Evolutionary conservation across 1,139 yeast species (phyloP).

Genomic region (Scheffersomyces illinoinensis): DNA sequence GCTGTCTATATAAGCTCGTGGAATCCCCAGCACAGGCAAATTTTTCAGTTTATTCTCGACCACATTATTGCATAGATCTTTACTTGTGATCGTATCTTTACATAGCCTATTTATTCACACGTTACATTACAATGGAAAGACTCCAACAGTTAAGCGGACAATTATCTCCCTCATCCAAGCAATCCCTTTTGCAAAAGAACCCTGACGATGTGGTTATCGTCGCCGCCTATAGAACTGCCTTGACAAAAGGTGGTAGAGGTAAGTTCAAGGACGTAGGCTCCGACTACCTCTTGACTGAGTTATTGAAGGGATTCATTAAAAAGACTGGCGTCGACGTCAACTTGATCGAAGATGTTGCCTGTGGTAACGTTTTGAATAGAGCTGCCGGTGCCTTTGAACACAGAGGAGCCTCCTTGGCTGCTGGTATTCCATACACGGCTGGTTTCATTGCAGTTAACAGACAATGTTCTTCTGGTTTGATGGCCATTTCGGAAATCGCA

Average conservation of each 20-base stretch:
- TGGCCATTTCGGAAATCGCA: conserved; percentile 88
- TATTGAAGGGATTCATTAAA: conserved; percentile 61
- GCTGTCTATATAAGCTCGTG: neutral
- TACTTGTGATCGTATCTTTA: conserved; percentile 3
- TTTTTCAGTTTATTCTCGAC: neutral
- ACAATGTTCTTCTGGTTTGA: conserved; percentile 92
- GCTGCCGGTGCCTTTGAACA: conserved; percentile 95
- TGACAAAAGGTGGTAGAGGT: conserved; percentile 85
- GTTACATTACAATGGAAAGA: conserved; percentile 49
- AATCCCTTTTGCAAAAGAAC: conserved; percentile 52
- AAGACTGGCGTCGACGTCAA: conserved; percentile 63
- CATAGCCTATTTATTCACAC: conserved; percentile 8
- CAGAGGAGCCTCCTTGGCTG: conserved; percentile 67
- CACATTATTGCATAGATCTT: neutral
- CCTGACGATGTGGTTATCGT: conserved; percentile 88
- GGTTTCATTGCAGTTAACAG: conserved; percentile 86
- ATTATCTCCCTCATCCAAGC: conserved; percentile 48
- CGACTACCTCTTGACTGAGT: conserved; percentile 68
- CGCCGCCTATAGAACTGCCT: conserved; percentile 86
- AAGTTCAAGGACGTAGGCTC: conserved; percentile 73
- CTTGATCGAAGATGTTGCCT: conserved; percentile 76
- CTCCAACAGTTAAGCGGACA: conserved; percentile 60
- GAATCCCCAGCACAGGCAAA: neutral
- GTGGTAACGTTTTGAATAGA: conserved; percentile 85
- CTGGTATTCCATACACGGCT: conserved; percentile 53